Conservation (phyloP, 352 stramenopile genomes). For the Phytopythium sindhum region DNA sequence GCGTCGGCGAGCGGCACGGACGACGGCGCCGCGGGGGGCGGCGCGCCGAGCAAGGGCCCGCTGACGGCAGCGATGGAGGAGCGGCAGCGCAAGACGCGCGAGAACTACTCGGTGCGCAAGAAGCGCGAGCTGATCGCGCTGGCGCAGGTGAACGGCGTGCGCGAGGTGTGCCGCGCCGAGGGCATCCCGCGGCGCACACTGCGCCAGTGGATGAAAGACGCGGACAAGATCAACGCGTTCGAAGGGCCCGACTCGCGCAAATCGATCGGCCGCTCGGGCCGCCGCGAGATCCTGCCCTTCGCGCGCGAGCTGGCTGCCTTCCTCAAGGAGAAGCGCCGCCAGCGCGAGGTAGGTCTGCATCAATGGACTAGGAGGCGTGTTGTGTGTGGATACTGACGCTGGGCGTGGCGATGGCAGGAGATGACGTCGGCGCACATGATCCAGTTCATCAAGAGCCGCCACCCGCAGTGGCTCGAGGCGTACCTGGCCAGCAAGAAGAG, state of each 20-base stretch:
- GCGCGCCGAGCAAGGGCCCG: background rate
- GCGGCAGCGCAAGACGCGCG: conserved; percentile 19
- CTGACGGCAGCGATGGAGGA: background rate
- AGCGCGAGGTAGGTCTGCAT: conserved; percentile 6
- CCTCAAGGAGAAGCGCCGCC: conserved; percentile 17
- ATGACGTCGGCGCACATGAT: conserved; percentile 45
- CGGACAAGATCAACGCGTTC: conserved; percentile 44
- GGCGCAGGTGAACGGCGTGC: conserved; percentile 27
- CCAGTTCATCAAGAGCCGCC: conserved; percentile 30
- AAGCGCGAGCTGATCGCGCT: conserved; percentile 43
- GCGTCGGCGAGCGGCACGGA: background rate
- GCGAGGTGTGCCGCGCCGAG: conserved; percentile 34
- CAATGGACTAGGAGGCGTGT: too few species aligned
- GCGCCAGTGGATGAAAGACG: conserved; percentile 39
- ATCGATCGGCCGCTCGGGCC: conserved; percentile 36
- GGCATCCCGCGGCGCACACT: conserved; percentile 33
- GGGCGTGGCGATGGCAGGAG: conserved; percentile 11
- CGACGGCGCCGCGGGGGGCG: background rate
- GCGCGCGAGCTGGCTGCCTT: conserved; percentile 26
- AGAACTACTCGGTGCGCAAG: conserved; percentile 42
- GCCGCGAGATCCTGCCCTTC: conserved; percentile 35
- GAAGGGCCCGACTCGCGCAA: conserved; percentile 32
- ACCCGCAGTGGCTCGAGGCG: conserved; percentile 27
- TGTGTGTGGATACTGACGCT: background rate
- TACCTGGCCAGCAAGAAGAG: conserved; percentile 42